A percentile compares a stretch with the other conserved stretches of the same genome.
These are phyloP conservation scores for Chlorella sp. DNA, from an alignment of 139 green algal genomes.

Conservation along the genomic window DNA sequence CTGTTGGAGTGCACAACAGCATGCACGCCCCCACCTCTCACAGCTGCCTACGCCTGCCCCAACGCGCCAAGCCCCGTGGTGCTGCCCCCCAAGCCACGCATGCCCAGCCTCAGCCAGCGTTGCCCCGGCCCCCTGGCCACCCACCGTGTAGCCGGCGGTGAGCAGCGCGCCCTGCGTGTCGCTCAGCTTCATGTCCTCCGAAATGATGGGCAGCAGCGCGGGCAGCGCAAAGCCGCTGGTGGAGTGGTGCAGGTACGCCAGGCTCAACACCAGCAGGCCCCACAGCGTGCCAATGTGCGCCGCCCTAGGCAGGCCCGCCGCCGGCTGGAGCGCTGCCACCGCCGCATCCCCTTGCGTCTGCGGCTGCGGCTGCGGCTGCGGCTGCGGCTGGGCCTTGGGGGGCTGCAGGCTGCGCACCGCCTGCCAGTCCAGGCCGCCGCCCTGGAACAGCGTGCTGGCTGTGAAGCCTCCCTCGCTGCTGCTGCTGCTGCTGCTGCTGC, in stretches of 20 bases:
- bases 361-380: slow-evolving; percentile 20
- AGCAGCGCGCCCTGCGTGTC: slow-evolving; percentile 71
- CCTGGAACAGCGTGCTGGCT: background rate
- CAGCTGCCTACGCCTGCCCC: too few species aligned
- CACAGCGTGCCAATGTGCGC: slow-evolving; percentile 63
- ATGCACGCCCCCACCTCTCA: too few species aligned
- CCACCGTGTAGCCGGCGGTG: slow-evolving; percentile 67
- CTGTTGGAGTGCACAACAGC: too few species aligned
- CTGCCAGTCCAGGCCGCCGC: background rate
- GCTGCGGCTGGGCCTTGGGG: slow-evolving; percentile 23
- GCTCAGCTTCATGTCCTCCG: slow-evolving; percentile 70
- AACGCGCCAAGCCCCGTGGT: too few species aligned
- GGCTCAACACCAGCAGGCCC: slow-evolving; percentile 70
- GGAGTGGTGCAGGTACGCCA: slow-evolving; percentile 87
- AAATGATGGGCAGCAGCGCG: slow-evolving; percentile 84
- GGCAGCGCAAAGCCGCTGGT: slow-evolving; percentile 80
- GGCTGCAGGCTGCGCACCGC: background rate
- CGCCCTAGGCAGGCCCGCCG: background rate
- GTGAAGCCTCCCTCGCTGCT: background rate
- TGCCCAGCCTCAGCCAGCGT: too few species aligned
- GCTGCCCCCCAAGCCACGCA: too few species aligned
- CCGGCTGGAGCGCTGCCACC: background rate
- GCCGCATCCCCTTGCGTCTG: background rate
- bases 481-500: slow-evolving; percentile 12
- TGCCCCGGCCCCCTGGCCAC: background rate